Conservation (phyloP, 352 stramenopile genomes). For the Pythium scleroteichum region DNA sequence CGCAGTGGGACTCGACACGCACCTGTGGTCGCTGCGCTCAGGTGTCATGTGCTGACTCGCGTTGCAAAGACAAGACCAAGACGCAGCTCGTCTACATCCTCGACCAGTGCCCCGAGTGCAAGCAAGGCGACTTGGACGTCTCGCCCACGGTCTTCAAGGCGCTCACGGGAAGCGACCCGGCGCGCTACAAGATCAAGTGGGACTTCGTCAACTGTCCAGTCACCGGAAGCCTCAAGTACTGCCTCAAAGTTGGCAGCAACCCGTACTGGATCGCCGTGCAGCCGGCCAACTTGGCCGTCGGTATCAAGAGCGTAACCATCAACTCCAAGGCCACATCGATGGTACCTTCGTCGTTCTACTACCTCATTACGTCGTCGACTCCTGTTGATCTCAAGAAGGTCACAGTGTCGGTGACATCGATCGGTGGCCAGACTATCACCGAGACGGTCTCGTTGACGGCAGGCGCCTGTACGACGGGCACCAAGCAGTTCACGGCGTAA, state of each 20-base stretch:
- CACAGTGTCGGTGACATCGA: conserved; percentile 49
- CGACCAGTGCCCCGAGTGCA: conserved; percentile 58
- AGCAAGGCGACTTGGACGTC: conserved; percentile 51
- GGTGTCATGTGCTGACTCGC: conserved; percentile 42
- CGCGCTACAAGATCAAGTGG: conserved; percentile 36
- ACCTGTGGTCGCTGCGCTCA: conserved; percentile 41
- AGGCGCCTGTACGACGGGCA: conserved; percentile 47
- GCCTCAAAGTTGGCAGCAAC: conserved; percentile 58
- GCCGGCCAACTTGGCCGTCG: conserved; percentile 50
- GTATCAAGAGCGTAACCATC: conserved; percentile 50
- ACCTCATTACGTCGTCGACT: conserved; percentile 28
- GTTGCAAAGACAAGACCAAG: conserved; percentile 31
- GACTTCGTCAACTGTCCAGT: conserved; percentile 41
- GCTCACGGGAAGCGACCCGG: conserved; percentile 31
- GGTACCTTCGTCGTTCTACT: conserved; percentile 50
- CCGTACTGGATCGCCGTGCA: conserved; percentile 61
- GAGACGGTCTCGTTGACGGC: conserved; percentile 52
- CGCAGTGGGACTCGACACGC: conserved; percentile 47
- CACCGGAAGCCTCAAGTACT: conserved; percentile 38
- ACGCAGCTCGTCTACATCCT: conserved; percentile 65
- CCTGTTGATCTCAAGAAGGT: conserved; percentile 33
- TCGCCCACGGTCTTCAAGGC: conserved; percentile 37
- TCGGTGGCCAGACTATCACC: conserved; percentile 51
- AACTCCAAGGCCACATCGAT: conserved; percentile 48
- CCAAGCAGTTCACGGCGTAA: conserved; percentile 41